Evolutionary conservation across 2,329 filamentous ascomycete species (phyloP).

Genomic region (Bipolaris zeicola): DNA sequence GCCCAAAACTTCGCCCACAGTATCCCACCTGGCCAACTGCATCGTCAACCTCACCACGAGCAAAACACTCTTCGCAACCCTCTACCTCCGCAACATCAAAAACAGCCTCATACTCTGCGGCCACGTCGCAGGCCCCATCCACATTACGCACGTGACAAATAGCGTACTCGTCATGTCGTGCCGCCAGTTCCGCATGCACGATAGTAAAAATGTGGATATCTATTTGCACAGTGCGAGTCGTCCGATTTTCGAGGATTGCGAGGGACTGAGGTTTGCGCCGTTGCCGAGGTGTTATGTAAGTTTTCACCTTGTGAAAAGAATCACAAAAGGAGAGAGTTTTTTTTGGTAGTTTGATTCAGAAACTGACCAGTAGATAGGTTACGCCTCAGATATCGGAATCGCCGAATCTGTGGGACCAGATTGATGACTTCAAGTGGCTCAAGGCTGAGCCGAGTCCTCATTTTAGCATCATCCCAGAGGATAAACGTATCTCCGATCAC

Average conservation of each 20-base stretch:
- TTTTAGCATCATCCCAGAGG: conserved; percentile 73
- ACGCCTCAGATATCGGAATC: conserved; percentile 24
- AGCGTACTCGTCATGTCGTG: conserved; percentile 75
- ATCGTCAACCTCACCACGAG: conserved; percentile 73
- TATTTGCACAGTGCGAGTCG: conserved; percentile 82
- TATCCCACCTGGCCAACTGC: conserved; percentile 72
- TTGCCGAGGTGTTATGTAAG: conserved; percentile 71
- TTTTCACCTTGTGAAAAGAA: background rate
- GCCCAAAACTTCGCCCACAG: conserved; percentile 73
- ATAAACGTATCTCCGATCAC: conserved; percentile 63
- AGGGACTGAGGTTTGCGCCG: conserved; percentile 75
- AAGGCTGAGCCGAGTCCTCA: conserved; percentile 86
- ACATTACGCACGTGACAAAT: conserved; percentile 76
- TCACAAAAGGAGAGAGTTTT: background rate
- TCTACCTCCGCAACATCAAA: conserved; percentile 71
- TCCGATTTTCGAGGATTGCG: conserved; percentile 93
- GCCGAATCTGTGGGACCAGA: conserved; percentile 80
- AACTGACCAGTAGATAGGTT: conserved; percentile 18
- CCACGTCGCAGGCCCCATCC: conserved; percentile 76
- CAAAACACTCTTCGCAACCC: conserved; percentile 67
- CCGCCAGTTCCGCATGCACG: conserved; percentile 92
- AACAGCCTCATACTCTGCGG: conserved; percentile 78
- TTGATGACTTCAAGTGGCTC: conserved; percentile 98
- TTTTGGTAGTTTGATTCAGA: background rate
- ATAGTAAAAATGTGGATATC: conserved; percentile 78